Base-by-base conservation (phyloP, 2,329 filamentous ascomycete species). In the Alternaria atra region DNA sequence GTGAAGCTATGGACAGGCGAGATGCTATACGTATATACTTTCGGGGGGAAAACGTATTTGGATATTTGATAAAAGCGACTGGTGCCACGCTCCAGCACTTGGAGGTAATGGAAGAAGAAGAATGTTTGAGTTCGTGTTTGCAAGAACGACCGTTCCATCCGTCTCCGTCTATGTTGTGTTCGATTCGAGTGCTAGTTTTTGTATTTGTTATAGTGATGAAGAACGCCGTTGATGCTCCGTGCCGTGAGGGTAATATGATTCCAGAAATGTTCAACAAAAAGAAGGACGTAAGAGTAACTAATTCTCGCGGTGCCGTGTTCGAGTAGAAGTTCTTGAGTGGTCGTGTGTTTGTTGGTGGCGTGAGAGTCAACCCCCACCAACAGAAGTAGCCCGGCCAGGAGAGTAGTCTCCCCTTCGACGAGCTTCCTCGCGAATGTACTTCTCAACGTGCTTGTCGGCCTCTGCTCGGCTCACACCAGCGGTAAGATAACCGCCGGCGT, bases 391-490 rank as follows among this genome's bases (percentile, higher is more conserved):
- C 37, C 71, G 66, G 56, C 71, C 72, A 40, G 75, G 71, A 40
- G 76, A 73, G 40, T 72, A 68, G 12, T 79, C 76, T 34, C 73
- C 76, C 44, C 76, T 71, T 23, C 80, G 77, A 44, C 67, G 72
- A 34, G 78, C 77, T 64, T 84, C 82, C 29, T 81, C 77, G 15
- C 77, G 77, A 58, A 84, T 83, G 65, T 84, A 71, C 55, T 78
- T 80, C 66, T 84, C 83, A 52, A 84, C 80, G 39, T 84, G 71
- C 39, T 70, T 69, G 3, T 71, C 64, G 25, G 75, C 72, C 30
- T 84, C 82, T 30, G 74, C 71, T 20, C 72, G 66, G 30, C 74
- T 71, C 8, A 79, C 74, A 6, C 82, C 82, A 23, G 81, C 81
- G n/a, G 80, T 75, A 29, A 85, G 74, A 63, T 85, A 85, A 54